Evolutionary conservation across 2,329 filamentous ascomycete genomes (phyloP).

Genomic region (Colletotrichum tanaceti): DNA sequence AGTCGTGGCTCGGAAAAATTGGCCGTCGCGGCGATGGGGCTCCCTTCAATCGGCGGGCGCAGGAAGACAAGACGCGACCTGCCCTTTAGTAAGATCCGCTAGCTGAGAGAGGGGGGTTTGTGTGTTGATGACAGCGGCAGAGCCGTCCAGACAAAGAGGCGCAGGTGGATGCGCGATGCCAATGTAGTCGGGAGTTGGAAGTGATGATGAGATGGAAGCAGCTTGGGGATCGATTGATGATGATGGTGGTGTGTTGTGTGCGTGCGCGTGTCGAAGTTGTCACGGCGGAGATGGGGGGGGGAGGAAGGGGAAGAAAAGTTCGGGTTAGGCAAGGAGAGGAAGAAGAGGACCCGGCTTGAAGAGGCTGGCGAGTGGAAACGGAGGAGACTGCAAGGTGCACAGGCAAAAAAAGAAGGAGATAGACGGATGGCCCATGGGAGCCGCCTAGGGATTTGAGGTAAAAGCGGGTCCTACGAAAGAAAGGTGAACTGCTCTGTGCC

Average conservation of each 20-base stretch:
- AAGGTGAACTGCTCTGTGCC: constrained; percentile 36
- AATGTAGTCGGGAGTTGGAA: neutral
- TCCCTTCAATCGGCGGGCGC: constrained; percentile 30
- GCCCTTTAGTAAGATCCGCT: constrained; percentile 35
- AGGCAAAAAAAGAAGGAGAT: constrained; percentile 19
- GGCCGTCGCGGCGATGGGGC: constrained; percentile 30
- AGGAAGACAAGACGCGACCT: constrained; percentile 27
- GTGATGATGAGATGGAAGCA: constrained; percentile 16
- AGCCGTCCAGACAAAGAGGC: constrained; percentile 37
- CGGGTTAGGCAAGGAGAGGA: constrained; percentile 33
- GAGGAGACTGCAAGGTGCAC: constrained; percentile 34
- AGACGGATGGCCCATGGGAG: constrained; percentile 32
- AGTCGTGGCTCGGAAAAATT: constrained; percentile 32
- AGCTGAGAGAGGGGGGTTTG: neutral
- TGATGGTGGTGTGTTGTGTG: constrained; percentile 24
- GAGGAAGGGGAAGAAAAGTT: constrained; percentile 33
- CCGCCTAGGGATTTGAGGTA: constrained; percentile 32
- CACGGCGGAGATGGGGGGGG: constrained; percentile 33
- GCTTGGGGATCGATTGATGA: constrained; percentile 22
- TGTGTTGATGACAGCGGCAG: constrained; percentile 29
- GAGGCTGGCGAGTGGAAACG: constrained; percentile 40
- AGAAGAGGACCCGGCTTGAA: constrained; percentile 35
- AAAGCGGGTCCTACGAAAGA: constrained; percentile 10
- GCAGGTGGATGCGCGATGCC: constrained; percentile 28
- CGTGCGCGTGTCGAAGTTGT: constrained; percentile 34